These are phyloP conservation scores for Aureobasidium sp. DNA, from an alignment of 2,329 filamentous ascomycete species.

Conservation along the genomic window DNA sequence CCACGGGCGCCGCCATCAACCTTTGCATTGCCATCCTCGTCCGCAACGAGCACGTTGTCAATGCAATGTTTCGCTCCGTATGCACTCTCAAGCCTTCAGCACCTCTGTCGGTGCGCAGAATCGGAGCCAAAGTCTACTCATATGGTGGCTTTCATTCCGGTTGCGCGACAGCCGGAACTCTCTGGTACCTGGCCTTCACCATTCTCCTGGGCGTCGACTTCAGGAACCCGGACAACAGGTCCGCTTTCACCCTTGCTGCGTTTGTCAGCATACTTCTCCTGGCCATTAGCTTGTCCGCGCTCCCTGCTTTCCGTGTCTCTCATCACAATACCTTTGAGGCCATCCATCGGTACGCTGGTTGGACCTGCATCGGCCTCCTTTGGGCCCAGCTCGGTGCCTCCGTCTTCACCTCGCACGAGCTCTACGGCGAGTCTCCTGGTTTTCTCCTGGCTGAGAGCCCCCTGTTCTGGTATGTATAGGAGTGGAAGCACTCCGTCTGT, in stretches of 20 bases:
- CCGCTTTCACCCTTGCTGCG: constrained; percentile 50
- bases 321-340: constrained; percentile 65
- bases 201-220: constrained; percentile 27
- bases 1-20: constrained; percentile 30
- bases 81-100: constrained; percentile 28
- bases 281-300: constrained; percentile 55
- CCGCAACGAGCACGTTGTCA: constrained; percentile 36
- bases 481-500: neutral
- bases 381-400: constrained; percentile 57
- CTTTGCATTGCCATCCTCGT: constrained; percentile 31
- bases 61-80: constrained; percentile 31
- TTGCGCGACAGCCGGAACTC: constrained; percentile 30
- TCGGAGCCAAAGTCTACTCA: constrained; percentile 35
- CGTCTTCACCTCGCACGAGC: constrained; percentile 27
- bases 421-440: neutral
- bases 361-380: constrained; percentile 58
- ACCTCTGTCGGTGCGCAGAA: constrained; percentile 30
- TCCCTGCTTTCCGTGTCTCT: constrained; percentile 55
- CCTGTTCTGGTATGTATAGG: constrained; percentile 49
- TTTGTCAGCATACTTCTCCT: constrained; percentile 52
- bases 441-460: constrained; percentile 43
- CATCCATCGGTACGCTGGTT: constrained; percentile 67
- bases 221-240: constrained; percentile 15
- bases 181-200: constrained; percentile 40
- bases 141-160: constrained; percentile 37